Evolutionary conservation across 306 rosid genomes (phyloP), one percentile per base, ranked within the genome.

Genomic region (Dalbergia oliveri): DNA sequence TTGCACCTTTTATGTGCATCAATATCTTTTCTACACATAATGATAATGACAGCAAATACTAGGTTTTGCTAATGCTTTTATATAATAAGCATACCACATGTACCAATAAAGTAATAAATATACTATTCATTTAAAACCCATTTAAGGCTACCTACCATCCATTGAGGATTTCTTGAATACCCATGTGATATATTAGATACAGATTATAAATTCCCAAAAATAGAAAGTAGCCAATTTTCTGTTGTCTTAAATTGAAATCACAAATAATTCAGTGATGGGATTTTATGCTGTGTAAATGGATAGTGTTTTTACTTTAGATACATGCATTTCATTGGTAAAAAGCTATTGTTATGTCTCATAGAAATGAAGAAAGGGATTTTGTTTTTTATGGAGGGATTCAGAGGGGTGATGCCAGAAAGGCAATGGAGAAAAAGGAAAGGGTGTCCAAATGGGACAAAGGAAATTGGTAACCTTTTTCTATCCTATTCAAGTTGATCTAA

Each of bases 211-310:
- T 37, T 51, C 66, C 66, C 57, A 7, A 63, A 80, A 63, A 26
- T 60, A 9, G 63, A 79, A 60, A 72, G 60, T 64, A 26, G 68
- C 54, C 11, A 7, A 49, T 10, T 50, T 61, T 72, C 65, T 49
- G 51, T 60, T 64, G 62, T 71, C 51, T 23, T 80, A 49, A 21
- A 62, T 62, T 60, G 73, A 65, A 80, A 51, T 72, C 73, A 56
- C 33, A 79, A 79, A 39, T 59, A 61, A 11, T 58, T 79, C 12
- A 31, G 69, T 59, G 21, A 21, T 78, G 62, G 33, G 51, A 62
- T 35, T 35, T 71, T 70, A 18, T 61, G 56, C 19, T 56, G 72
- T 71, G 82, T 57, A 49, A 49, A 60, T 69, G 63, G 61, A 45
- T 78, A 69, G 45, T 14, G 54, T 16, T 59, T 60, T 47, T 37